Evolutionary conservation across 306 rosid species (phyloP), one percentile per base, ranked within the genome.

Genomic region (Arachis stenosperma): DNA sequence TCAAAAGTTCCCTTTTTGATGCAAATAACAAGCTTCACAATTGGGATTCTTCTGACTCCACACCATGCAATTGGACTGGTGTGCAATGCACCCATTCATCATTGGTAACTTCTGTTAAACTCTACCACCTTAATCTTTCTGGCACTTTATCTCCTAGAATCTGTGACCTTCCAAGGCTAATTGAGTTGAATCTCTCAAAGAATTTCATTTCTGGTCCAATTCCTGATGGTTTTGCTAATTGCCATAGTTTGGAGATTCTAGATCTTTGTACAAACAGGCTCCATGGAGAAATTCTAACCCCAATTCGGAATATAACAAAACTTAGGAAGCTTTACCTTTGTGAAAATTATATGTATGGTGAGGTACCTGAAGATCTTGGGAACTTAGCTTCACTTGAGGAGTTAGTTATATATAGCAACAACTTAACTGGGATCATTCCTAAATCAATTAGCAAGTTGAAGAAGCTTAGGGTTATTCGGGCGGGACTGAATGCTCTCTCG

Each of bases 201-300:
- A 90, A 90, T 65, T 82, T 86, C 79, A 36, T 90, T 62, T 88
- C 83, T 56, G 96, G 90, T 46, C 81, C 85, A 6, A 77, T 90
- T 82, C 85, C 87, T 67, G 70, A 65, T 6, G 85, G 57, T 71
- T 75, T 90, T 74, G 83, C 62, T 68, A 39, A 72, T 17, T 90
- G 96, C 60, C 77, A 40, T 79, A 81, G 84, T 63, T 81, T 90
- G 22, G 86, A 84, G 85, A 67, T 82, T 57, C 71, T 90, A 68
- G 96, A 90, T 87, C 85, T 90, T 55, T 88, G 92, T 78, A 90
- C 96, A 42, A 90, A 90, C 83, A 84, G 92, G 86, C 81, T 88
- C 66, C 90, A 88, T 61, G 92, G 85, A 15, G 79, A 81, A 78
- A 64, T 90, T 56, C 75, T 70, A 36, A 65, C 58, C 15, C 79